These are phyloP conservation scores for Xylaria venustula DNA, from an alignment of 495 filamentous ascomycete genomes.

Conservation along the genomic window DNA sequence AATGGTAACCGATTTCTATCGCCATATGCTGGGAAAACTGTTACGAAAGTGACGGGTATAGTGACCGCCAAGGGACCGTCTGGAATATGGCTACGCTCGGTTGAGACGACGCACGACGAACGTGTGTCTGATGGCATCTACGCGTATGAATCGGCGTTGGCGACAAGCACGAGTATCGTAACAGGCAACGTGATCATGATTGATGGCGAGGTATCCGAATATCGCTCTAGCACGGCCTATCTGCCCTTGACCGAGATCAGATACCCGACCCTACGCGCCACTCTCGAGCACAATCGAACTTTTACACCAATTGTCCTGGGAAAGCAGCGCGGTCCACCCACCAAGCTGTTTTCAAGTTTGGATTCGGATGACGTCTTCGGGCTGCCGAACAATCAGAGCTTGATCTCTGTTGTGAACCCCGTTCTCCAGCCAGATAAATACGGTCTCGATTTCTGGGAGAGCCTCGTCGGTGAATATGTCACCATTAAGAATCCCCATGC, in stretches of 20 bases:
- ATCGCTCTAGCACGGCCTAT: slow-evolving; percentile 48
- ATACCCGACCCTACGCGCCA: slow-evolving; percentile 42
- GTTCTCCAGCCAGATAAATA: slow-evolving; percentile 51
- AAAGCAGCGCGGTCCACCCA: slow-evolving; percentile 49
- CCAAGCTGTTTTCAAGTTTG: slow-evolving; percentile 47
- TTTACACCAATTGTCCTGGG: slow-evolving; percentile 55
- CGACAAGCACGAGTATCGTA: slow-evolving; percentile 37
- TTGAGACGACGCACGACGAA: slow-evolving; percentile 40
- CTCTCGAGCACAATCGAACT: slow-evolving; percentile 44
- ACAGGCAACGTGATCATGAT: slow-evolving; percentile 59
- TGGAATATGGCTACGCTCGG: slow-evolving; percentile 59
- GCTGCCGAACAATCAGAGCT: slow-evolving; percentile 51
- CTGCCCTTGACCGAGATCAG: slow-evolving; percentile 58
- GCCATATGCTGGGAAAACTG: slow-evolving; percentile 46
- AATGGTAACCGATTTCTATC: slow-evolving; percentile 61
- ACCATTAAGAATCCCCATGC: slow-evolving; percentile 47
- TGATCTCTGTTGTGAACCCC: slow-evolving; percentile 55
- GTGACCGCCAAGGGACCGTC: slow-evolving; percentile 57
- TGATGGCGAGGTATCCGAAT: slow-evolving; percentile 55
- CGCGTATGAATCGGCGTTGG: slow-evolving; percentile 46
- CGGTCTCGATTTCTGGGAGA: slow-evolving; percentile 67
- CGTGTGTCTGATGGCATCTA: slow-evolving; percentile 54
- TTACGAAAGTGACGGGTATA: slow-evolving; percentile 55
- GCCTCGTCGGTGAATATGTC: slow-evolving; percentile 57
- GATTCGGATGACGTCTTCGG: slow-evolving; percentile 55